Conservation (phyloP, 352 stramenopile species). For the Globisporangium parvum region DNA sequence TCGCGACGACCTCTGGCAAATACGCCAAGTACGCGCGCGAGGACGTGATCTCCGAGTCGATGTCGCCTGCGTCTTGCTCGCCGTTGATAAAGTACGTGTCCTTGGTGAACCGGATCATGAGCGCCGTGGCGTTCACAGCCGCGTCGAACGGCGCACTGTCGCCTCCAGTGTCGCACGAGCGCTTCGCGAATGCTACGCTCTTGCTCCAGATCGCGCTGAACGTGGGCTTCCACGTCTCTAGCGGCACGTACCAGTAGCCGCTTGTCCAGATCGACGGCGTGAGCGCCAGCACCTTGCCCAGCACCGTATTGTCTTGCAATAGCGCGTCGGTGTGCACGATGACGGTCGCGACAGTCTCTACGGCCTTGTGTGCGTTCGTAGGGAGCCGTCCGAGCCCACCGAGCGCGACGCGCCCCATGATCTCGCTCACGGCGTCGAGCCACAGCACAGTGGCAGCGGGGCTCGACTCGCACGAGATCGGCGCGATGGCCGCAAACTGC, state of each 20-base stretch:
- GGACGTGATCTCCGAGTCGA: slow-evolving; percentile 11
- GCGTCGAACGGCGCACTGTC: slow-evolving; percentile 20
- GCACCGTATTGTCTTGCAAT: slow-evolving; percentile 20
- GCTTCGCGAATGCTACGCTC: slow-evolving; percentile 24
- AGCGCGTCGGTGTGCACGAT: slow-evolving; percentile 19
- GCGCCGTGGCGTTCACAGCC: slow-evolving; percentile 43
- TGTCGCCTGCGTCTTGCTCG: slow-evolving; percentile 9
- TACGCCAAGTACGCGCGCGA: slow-evolving; percentile 26
- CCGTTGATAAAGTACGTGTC: slow-evolving; percentile 48
- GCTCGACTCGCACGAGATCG: slow-evolving; percentile 22
- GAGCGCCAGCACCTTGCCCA: slow-evolving; percentile 26
- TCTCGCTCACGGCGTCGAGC: slow-evolving; percentile 31
- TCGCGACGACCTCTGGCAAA: slow-evolving; percentile 33
- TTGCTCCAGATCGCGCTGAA: slow-evolving; percentile 28
- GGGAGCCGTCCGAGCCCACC: slow-evolving; percentile 34
- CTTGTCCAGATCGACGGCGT: slow-evolving; percentile 42
- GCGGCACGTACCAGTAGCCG: slow-evolving; percentile 46
- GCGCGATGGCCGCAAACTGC: slow-evolving; percentile 26
- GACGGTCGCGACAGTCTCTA: slow-evolving; percentile 26
- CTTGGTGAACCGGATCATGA: slow-evolving; percentile 64
- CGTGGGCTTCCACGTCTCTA: slow-evolving; percentile 25
- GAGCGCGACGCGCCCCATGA: slow-evolving; percentile 35
- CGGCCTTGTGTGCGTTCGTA: slow-evolving; percentile 19
- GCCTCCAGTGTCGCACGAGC: background rate
- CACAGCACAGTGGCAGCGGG: slow-evolving; percentile 17